Evolutionary conservation across 495 filamentous ascomycete species (phyloP).

Genomic region (Pseudevernia furfuracea): DNA sequence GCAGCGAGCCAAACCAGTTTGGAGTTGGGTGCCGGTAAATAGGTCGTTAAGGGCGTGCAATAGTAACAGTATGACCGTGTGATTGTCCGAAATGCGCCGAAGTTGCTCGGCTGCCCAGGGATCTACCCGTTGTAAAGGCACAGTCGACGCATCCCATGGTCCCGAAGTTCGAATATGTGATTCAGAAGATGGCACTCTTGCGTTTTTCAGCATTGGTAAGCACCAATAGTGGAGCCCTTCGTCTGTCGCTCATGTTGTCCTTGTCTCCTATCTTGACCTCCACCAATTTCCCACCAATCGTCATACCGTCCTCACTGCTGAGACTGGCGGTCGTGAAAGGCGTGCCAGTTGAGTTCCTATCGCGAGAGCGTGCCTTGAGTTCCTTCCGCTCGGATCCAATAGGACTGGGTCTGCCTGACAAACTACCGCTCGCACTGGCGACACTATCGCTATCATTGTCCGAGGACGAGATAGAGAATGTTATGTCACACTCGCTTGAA

Average conservation of each 20-base stretch:
- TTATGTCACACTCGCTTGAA: conserved; percentile 77
- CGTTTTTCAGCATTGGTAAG: conserved; percentile 86
- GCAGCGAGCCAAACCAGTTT: conserved; percentile 12
- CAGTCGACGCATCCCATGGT: conserved; percentile 1
- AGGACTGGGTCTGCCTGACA: conserved; percentile 70
- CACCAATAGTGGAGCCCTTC: conserved; percentile 79
- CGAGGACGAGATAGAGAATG: conserved; percentile 54
- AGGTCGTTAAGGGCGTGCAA: conserved; percentile 24
- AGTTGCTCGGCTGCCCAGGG: conserved; percentile 11
- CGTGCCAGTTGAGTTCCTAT: conserved; percentile 48
- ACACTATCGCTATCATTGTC: conserved; percentile 76
- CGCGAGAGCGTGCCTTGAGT: conserved; percentile 52
- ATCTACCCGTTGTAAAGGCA: conserved; percentile 17
- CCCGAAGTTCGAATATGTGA: neutral
- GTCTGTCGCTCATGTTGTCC: conserved; percentile 47
- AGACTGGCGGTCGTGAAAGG: conserved; percentile 53
- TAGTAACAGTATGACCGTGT: conserved; percentile 14
- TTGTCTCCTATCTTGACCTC: conserved; percentile 40
- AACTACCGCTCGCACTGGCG: conserved; percentile 69
- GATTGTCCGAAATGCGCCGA: neutral
- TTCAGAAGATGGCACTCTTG: conserved; percentile 59
- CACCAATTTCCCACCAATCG: conserved; percentile 45
- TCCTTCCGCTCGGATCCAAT: conserved; percentile 77
- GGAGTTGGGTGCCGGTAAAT: conserved; percentile 15
- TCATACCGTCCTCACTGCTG: conserved; percentile 51